phyloP scores from a whole-genome alignment of 495 filamentous ascomycete genomes.

The Aspergillus avenaceus region DNA sequence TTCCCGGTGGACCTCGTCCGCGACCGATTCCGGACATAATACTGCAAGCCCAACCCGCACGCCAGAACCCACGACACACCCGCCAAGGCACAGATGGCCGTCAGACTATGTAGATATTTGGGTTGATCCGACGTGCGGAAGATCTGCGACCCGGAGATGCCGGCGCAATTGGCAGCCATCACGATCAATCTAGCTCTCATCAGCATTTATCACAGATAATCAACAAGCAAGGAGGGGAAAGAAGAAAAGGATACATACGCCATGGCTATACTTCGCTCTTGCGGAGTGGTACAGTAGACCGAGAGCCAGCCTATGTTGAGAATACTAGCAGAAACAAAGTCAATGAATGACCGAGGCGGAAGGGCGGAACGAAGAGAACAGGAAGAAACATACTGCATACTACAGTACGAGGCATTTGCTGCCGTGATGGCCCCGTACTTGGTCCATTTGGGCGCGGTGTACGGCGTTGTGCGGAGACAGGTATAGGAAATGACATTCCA shows the following conservation, averaged over 20 bases:
- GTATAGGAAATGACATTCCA: conserved; percentile 45
- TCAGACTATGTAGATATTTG: conserved; percentile 9
- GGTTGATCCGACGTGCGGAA: conserved; percentile 13
- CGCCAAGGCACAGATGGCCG: not conserved
- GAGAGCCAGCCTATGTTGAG: conserved; percentile 47
- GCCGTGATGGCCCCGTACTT: conserved; percentile 44
- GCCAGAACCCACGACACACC: not conserved
- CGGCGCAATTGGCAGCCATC: conserved; percentile 14
- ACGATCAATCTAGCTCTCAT: not conserved
- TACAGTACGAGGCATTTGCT: conserved; percentile 45
- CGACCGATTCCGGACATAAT: not conserved
- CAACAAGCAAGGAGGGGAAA: not conserved
- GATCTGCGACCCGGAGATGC: conserved; percentile 14
- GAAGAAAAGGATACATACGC: conserved; percentile 34
- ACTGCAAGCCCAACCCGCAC: not conserved
- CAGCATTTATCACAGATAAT: not conserved
- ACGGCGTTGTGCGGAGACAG: conserved; percentile 23
- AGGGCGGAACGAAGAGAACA: not conserved
- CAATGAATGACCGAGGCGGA: not conserved
- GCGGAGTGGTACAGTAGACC: conserved; percentile 40
- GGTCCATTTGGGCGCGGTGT: conserved; percentile 26
- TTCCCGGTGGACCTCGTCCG: not conserved
- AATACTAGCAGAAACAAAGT: conserved; percentile 17
- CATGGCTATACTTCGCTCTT: conserved; percentile 49
- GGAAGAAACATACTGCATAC: conserved; percentile 45